These are phyloP conservation scores for Calonectria hongkongensis DNA, from an alignment of 2,329 filamentous ascomycete genomes.

Conservation along the genomic window DNA sequence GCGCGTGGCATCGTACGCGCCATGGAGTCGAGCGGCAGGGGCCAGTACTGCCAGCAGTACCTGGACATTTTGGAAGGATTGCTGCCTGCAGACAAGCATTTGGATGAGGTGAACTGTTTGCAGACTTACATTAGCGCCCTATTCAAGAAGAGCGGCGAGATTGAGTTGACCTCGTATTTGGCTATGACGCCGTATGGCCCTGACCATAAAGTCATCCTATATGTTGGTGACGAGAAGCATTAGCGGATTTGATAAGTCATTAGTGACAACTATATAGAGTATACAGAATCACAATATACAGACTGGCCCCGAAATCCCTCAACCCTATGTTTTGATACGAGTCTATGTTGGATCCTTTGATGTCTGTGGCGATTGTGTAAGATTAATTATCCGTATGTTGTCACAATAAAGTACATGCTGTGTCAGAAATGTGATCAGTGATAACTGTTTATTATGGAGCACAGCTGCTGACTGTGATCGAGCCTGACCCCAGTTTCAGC, in stretches of 20 bases:
- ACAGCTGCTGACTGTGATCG: too few relatives aligned
- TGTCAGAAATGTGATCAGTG: too few relatives aligned
- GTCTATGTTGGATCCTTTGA: too few relatives aligned
- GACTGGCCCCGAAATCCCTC: too few relatives aligned
- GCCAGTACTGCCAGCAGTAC: constrained; percentile 6
- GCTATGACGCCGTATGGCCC: neutral
- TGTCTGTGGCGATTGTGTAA: too few relatives aligned
- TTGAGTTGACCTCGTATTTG: constrained; percentile 8
- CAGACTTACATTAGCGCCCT: neutral
- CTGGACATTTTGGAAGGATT: constrained; percentile 1
- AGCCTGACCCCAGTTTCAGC: too few relatives aligned
- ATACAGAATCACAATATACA: neutral
- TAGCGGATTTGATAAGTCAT: neutral
- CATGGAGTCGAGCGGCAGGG: neutral
- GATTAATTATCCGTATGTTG: too few relatives aligned
- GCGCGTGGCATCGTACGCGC: neutral
- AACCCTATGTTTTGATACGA: too few relatives aligned
- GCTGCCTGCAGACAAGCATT: neutral
- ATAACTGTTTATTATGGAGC: too few relatives aligned
- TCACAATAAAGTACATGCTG: too few relatives aligned
- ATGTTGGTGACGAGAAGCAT: neutral
- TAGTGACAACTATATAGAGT: neutral
- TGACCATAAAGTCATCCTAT: neutral
- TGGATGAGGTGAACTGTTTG: constrained; percentile 1
- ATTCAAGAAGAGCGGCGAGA: constrained; percentile 17